Percentiles rank a stretch among this genome's conserved stretches.
Evolutionary conservation across 2,329 filamentous ascomycete genomes (phyloP).

Genomic region (Fusarium anthophilum): DNA sequence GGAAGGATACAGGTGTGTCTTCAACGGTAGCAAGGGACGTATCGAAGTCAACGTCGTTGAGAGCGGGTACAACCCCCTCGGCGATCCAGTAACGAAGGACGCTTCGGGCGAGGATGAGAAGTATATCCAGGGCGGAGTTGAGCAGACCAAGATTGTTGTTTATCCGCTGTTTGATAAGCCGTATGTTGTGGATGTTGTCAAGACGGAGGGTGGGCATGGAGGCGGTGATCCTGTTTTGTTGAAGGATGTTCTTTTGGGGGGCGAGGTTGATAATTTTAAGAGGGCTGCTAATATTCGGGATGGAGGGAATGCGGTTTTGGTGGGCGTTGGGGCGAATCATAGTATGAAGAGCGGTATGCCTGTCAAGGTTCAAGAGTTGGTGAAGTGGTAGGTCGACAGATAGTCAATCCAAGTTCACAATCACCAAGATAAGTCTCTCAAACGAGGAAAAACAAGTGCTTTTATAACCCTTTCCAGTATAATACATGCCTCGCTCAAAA

Average conservation of each 20-base stretch:
- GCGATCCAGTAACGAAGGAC: conserved; percentile 58
- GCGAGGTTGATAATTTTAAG: conserved; percentile 58
- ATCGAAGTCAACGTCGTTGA: conserved; percentile 71
- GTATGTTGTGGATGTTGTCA: conserved; percentile 61
- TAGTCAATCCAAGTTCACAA: too few relatives aligned
- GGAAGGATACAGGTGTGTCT: conserved; percentile 67
- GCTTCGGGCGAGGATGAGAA: conserved; percentile 51
- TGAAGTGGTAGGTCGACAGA: conserved; percentile 17
- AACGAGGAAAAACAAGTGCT: neutral
- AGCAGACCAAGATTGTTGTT: conserved; percentile 57
- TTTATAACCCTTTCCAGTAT: neutral
- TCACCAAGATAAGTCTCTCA: neutral
- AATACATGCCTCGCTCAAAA: neutral
- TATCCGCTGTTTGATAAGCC: conserved; percentile 67
- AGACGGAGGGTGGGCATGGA: conserved; percentile 65
- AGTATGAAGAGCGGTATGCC: conserved; percentile 53
- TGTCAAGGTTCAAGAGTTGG: conserved; percentile 36
- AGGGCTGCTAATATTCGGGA: conserved; percentile 67
- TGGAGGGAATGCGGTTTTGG: conserved; percentile 66
- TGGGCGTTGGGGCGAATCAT: conserved; percentile 67
- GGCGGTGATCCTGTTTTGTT: conserved; percentile 65
- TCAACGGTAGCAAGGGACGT: conserved; percentile 67
- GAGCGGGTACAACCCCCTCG: conserved; percentile 67
- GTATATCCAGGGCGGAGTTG: conserved; percentile 39
- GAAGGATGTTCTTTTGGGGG: conserved; percentile 64